Evolutionary conservation across 495 filamentous ascomycete species (phyloP), one percentile per base, ranked within the genome.

Genomic region (Daldinia vernicosa): DNA sequence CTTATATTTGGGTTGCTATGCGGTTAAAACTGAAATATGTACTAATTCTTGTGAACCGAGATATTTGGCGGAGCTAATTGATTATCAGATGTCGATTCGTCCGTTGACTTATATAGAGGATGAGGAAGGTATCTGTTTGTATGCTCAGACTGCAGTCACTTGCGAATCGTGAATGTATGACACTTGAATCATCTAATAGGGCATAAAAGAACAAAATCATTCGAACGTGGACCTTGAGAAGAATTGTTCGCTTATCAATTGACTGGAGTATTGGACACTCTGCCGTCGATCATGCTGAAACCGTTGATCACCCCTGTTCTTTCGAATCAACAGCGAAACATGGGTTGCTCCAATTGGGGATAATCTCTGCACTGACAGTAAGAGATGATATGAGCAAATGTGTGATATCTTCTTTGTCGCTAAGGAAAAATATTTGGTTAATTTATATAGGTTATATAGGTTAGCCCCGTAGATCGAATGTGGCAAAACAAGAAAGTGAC

Each of bases 241-340:
- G 40, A 57, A 39, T 28, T 26, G 22, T 17, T 15, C n/a, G 27
- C 24, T 63, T 54, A 54, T 61, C 47, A 51, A 52, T 56, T 56
- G 62, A 66, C 50, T 45, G 15, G n/a, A 17, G 19, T n/a, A 27
- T 27, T 54, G 40, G 45, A 45, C 24, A 47, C 8, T 61, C 66
- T 19, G 50, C 53, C 32, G 47, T 53, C 12, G 24, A 59, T 33
- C 15, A 19, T 56, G 6, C 37, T 64, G 64, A 55, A 60, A 71
- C 43, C 55, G 64, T 3, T 68, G 35, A 60, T 63, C 60, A 17
- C 58, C 63, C 50, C 60, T 35, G 55, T 50, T 24, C 43, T 50
- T 53, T 68, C 28, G 51, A 67, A 63, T 67, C 63, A 63, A 33
- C 60, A n/a, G 24, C 65, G 64, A 72, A 64, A 72, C 70, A 40